Base-by-base conservation (phyloP, 768 basidiomycete genomes). In the Agrocybe chaxingu region DNA sequence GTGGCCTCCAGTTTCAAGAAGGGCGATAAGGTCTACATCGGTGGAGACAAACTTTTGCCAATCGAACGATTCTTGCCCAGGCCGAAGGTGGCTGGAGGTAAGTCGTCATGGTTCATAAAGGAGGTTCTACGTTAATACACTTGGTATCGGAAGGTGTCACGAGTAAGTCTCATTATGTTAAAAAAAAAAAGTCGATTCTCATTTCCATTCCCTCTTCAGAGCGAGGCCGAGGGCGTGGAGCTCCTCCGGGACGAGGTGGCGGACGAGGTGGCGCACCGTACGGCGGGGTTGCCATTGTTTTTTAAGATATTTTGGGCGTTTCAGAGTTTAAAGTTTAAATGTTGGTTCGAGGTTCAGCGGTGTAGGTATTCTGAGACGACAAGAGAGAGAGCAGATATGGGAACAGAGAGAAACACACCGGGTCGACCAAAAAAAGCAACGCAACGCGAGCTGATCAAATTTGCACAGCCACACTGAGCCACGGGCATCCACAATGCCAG, bases 11-110 rank as follows among this genome's bases (percentile, higher is more conserved):
- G 91, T 66, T 99, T 99, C 73, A 90, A 96, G 73, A 91, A 89
- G 63, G 97, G 97, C 40, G 97, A 99, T 74, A 98, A 96, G 66
- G 91, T 99, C 39, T 99, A 91, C 68, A 98, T 99, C 63, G 91
- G 84, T 36, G 87, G 87, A n/a, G 97, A 99, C 74, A 98, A 98
- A 70, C 81, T 98, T 47, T 75, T 99, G 36, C 96, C 97, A 7
- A 85, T 98, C 47, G 97, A 99, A 55, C 77, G 97, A 57, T 99
- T 99, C 74, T 74, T 99, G 54, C 97, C 97, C 7, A 98, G 93
- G 73, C 95, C 96, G 47, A 98, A 97, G 75, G 74, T 77, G 13
- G 77, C 70, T 51, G 91, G 88, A 69, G 88, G 79, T 75, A 58
- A 47, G 74, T 66, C 52, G 44, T 51, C 37, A 59, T 13, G 37